These are phyloP conservation scores for Diutina ranongensis DNA, from an alignment of 1,139 yeast species.

Conservation along the genomic window DNA sequence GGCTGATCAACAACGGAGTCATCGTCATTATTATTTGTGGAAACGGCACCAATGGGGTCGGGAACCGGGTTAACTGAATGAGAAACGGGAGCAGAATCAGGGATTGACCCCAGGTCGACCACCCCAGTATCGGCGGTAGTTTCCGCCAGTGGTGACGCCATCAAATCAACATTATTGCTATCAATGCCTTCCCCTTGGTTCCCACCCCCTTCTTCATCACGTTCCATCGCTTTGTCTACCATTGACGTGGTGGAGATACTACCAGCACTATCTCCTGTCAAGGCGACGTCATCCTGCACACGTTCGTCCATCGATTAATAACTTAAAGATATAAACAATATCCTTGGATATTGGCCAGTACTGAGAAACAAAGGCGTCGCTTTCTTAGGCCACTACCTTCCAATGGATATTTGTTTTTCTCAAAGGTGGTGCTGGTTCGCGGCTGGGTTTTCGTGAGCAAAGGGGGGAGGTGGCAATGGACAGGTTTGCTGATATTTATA, in stretches of 20 bases:
- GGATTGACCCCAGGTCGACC: neutral
- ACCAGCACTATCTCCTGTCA: neutral
- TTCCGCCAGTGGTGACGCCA: neutral
- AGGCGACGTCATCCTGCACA: neutral
- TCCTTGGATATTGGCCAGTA: neutral
- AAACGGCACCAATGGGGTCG: neutral
- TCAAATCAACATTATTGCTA: neutral
- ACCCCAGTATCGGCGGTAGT: no score
- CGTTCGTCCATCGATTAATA: conserved; percentile 2
- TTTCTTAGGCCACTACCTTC: no score
- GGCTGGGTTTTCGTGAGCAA: neutral
- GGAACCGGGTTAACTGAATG: no score
- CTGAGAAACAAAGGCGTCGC: no score
- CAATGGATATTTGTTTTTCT: neutral
- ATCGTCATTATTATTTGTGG: neutral
- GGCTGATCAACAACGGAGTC: neutral
- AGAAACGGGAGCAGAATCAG: neutral
- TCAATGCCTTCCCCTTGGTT: neutral
- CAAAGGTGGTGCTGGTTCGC: neutral
- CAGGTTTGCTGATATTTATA: no score
- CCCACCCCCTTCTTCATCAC: neutral
- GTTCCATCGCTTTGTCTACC: neutral
- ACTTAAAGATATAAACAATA: neutral
- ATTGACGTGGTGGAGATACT: neutral
- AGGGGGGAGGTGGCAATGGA: neutral